Evolutionary conservation across 1,284 basidiomycete genomes (phyloP), one percentile per base, ranked within the genome.

Genomic region (Cystobasidium slooffiae): DNA sequence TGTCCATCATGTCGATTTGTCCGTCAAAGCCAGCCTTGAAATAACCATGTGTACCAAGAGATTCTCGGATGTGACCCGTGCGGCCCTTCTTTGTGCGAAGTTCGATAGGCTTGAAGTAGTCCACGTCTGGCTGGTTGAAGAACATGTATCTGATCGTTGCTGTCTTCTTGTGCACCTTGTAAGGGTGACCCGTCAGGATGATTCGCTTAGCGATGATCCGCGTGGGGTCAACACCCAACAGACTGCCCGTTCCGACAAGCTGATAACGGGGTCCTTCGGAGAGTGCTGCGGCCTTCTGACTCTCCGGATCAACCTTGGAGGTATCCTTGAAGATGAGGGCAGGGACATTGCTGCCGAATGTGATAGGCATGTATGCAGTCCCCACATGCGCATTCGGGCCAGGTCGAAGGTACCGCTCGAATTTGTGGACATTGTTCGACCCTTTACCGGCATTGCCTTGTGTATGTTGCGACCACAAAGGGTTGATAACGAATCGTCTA

Each of bases 81-180:
- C 93, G 87, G 1, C 97, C 97, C 75, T 91, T 87, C 83, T 99
- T 99, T 1, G 95, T 99, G 80, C 94, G 87, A 74, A 99, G 84
- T 80, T 96, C 92, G 74, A 98, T 89, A 0, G 94, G 94, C 80
- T 92, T 91, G 86, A 92, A 98, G 84, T 97, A 99, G 59, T 88
- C 86, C 73, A 98, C 88, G 82, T 99, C 96, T 68, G 90, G 89
- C 18, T 89, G 78, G 82, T 96, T 91, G 87, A 99, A 98, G 85
- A 99, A 97, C 93, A 99, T 94, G 85, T 97, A 99, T 61, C 96
- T 90, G 79, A 99, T 90, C 6, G 96, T 99, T 0, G 94, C 95
- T 0, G 93, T 96, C 86, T 94, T 96, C 82, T 95, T 95, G 86
- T 99, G 96, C 5, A 98, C 90, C 82, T 96, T 97, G 89, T 93